A percentile compares a stretch with the other conserved stretches of the same genome.
Evolutionary conservation across 495 filamentous ascomycete species (phyloP).

Genomic region (Chaetomidium leptoderma): DNA sequence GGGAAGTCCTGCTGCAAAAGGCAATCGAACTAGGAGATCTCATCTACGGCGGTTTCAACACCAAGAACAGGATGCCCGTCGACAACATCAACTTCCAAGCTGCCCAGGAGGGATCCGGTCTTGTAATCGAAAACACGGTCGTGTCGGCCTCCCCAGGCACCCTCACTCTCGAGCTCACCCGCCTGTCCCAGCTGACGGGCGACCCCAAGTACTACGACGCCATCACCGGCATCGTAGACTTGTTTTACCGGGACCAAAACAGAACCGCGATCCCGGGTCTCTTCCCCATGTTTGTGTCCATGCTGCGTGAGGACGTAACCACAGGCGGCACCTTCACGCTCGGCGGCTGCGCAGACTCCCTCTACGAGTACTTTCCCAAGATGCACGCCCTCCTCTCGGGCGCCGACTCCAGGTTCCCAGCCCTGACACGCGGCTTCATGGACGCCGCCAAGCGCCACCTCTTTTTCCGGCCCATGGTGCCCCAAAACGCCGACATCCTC

Average conservation of each 20-base stretch:
- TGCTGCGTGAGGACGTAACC: conserved; percentile 26
- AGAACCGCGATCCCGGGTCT: conserved; percentile 69
- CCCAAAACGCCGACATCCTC: conserved; percentile 58
- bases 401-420: conserved; percentile 36
- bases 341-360: conserved; percentile 70
- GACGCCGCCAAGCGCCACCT: conserved; percentile 60
- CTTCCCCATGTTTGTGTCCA: conserved; percentile 70
- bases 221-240: conserved; percentile 69
- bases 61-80: conserved; percentile 79
- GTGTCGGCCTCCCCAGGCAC: conserved; percentile 66
- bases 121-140: conserved; percentile 49
- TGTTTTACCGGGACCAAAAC: conserved; percentile 63
- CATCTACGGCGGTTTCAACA: conserved; percentile 80
- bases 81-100: conserved; percentile 55
- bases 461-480: conserved; percentile 61
- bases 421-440: conserved; percentile 47
- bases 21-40: conserved; percentile 77
- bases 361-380: conserved; percentile 88
- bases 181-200: conserved; percentile 76
- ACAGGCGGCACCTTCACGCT: conserved; percentile 53
- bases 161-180: conserved; percentile 78
- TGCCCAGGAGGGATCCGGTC: conserved; percentile 62
- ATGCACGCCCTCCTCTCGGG: conserved; percentile 46
- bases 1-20: conserved; percentile 61
- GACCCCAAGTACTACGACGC: conserved; percentile 79